Conservation (phyloP, 208 protist species). For the Porcisia deanei region DNA sequence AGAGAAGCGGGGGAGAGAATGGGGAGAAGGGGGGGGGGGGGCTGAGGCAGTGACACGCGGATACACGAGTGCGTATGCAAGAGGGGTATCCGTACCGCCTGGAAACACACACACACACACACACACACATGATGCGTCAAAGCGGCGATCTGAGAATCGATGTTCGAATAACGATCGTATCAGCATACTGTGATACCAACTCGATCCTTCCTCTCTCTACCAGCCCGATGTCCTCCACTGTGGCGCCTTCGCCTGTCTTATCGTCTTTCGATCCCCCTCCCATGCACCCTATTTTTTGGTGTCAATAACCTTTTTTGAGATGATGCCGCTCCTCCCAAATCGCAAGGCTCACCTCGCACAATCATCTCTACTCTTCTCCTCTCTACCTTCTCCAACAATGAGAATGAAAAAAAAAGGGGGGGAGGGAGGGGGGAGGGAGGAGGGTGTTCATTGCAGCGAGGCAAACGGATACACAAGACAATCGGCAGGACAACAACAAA, state of each 20-base stretch:
- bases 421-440: background rate
- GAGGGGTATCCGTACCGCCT: background rate
- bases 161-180: background rate
- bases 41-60: background rate
- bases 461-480: background rate
- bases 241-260: too few species aligned
- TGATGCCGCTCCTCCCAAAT: background rate
- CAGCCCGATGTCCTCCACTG: too few species aligned
- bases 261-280: background rate
- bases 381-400: too few species aligned
- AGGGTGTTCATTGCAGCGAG: background rate
- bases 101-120: conserved; percentile 8
- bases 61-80: background rate
- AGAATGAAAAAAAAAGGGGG: background rate
- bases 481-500: too few species aligned
- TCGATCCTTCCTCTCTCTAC: too few species aligned
- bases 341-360: background rate
- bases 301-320: background rate
- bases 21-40: too few species aligned
- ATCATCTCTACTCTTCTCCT: background rate
- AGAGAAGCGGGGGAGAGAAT: background rate
- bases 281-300: background rate
- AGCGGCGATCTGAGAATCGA: background rate
- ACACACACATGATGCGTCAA: conserved; percentile 1
- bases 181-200: too few species aligned